Conservation (phyloP, 306 rosid species). For the Quercus agrifolia region DNA sequence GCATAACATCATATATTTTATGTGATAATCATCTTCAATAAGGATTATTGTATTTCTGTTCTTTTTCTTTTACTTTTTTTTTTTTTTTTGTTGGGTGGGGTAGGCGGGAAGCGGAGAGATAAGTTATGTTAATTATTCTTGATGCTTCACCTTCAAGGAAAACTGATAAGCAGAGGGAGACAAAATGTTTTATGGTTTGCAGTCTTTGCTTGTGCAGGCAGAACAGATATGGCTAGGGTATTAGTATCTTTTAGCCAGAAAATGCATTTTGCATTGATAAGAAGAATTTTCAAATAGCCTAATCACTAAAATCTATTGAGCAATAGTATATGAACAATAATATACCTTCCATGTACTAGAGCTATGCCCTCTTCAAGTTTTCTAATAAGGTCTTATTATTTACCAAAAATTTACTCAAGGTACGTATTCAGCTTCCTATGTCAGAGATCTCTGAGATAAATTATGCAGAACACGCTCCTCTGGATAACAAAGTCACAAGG, state of each 20-base stretch:
- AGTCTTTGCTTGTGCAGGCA: neutral
- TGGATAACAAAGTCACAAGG: neutral
- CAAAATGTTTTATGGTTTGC: neutral
- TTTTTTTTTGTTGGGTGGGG: too few species aligned
- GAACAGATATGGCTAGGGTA: too few species aligned
- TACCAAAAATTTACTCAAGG: neutral
- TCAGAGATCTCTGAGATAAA: neutral
- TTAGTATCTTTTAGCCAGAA: neutral
- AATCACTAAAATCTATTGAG: neutral
- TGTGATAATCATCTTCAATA: neutral
- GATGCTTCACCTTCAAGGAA: neutral
- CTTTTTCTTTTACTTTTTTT: too few species aligned
- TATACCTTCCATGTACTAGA: neutral
- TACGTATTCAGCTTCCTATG: neutral
- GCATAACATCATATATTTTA: neutral
- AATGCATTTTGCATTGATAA: neutral
- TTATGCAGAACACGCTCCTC: neutral
- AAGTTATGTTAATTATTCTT: neutral
- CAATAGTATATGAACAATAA: neutral
- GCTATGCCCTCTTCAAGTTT: neutral
- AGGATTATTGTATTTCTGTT: too few species aligned
- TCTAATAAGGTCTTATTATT: neutral
- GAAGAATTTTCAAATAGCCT: neutral
- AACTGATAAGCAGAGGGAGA: neutral
- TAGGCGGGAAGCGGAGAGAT: neutral